Conservation (phyloP, 768 basidiomycete species). For the Termitomyces sp. region DNA sequence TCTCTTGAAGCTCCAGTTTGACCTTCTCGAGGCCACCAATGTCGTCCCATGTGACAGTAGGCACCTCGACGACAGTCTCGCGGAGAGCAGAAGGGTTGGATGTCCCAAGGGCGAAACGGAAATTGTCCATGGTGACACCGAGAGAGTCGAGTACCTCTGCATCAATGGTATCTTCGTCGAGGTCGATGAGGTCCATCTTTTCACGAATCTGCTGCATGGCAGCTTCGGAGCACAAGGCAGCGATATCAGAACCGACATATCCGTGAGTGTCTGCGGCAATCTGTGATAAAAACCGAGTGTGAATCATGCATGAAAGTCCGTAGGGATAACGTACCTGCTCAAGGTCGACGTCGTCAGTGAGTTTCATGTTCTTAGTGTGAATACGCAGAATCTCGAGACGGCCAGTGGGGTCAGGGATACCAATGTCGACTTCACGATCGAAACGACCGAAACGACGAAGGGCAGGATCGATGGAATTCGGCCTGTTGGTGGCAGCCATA, state of each 20-base stretch:
- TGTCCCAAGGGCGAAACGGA: constrained; percentile 96
- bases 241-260: constrained; percentile 97
- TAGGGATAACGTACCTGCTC: constrained; percentile 60
- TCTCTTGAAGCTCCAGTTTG: constrained; percentile 98
- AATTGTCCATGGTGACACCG: constrained; percentile 99
- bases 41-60: constrained; percentile 98
- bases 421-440: constrained; percentile 98
- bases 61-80: constrained; percentile 99
- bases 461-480: constrained; percentile 98
- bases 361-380: constrained; percentile 99
- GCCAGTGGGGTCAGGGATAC: constrained; percentile 98
- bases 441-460: constrained; percentile 98
- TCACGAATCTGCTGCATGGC: constrained; percentile 99
- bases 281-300: constrained; percentile 31
- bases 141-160: constrained; percentile 98
- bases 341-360: constrained; percentile 93
- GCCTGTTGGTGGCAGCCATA: constrained; percentile 98
- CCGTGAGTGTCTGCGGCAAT: constrained; percentile 99
- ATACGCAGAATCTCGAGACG: constrained; percentile 98
- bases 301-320: neutral
- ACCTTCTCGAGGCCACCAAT: constrained; percentile 99
- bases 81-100: constrained; percentile 98
- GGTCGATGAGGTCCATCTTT: constrained; percentile 98
- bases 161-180: constrained; percentile 97
- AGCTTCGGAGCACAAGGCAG: constrained; percentile 96